Evolutionary conservation across 2,329 filamentous ascomycete species (phyloP).

Genomic region (Aspergillus chevalieri): DNA sequence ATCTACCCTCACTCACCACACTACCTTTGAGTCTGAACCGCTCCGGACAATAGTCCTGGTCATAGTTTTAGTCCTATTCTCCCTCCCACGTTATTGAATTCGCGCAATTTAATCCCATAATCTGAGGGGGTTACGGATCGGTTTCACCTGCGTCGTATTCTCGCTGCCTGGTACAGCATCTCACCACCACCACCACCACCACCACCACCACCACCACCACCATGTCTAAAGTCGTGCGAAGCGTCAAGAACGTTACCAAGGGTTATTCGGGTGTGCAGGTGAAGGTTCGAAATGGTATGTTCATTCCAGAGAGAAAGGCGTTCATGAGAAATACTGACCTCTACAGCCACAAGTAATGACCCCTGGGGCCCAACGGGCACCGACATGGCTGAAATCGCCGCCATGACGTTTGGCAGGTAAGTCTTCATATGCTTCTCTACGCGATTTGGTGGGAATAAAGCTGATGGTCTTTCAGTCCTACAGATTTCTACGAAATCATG

Average conservation of each 20-base stretch:
- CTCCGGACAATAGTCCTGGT: too few relatives aligned
- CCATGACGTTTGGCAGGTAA: slow-evolving; percentile 96
- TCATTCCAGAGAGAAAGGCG: not conserved
- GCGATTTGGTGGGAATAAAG: not conserved
- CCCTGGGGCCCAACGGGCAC: slow-evolving; percentile 97
- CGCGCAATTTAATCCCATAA: too few relatives aligned
- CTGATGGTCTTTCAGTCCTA: slow-evolving; percentile 55
- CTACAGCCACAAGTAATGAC: slow-evolving; percentile 92
- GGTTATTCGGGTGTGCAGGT: slow-evolving; percentile 95
- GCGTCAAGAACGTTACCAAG: slow-evolving; percentile 99
- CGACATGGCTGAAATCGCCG: slow-evolving; percentile 97
- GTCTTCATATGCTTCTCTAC: slow-evolving; percentile 27
- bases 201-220: slow-evolving; percentile 18
- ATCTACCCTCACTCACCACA: not conserved
- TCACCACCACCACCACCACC: slow-evolving; percentile 39
- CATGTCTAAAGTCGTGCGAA: slow-evolving; percentile 97
- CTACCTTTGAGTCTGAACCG: too few relatives aligned
- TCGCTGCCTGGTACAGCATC: slow-evolving; percentile 8
- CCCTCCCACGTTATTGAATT: too few relatives aligned
- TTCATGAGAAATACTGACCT: slow-evolving; percentile 9
- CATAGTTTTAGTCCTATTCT: too few relatives aligned
- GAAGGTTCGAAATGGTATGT: slow-evolving; percentile 92
- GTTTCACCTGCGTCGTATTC: slow-evolving; percentile 1
- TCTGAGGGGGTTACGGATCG: too few relatives aligned
- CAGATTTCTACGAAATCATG: slow-evolving; percentile 99